These are phyloP conservation scores for Xylariomycetidae sp. DNA, from an alignment of 2,329 filamentous ascomycete species.

Conservation along the genomic window DNA sequence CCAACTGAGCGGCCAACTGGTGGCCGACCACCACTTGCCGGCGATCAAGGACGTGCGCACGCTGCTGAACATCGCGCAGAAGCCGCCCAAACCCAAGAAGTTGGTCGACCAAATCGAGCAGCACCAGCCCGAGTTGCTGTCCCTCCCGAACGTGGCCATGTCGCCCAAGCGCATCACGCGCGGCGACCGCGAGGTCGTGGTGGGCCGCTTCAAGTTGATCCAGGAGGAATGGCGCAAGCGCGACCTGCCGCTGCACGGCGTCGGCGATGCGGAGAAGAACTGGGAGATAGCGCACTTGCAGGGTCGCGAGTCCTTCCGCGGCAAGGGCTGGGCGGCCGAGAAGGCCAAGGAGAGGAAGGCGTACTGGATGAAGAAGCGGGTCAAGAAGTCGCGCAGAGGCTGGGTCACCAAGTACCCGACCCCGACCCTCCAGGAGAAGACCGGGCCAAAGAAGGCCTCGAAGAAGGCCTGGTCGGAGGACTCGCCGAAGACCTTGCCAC, in stretches of 20 bases:
- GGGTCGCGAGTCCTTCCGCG: constrained; percentile 35
- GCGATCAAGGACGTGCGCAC: constrained; percentile 47
- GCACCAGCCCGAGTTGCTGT: constrained; percentile 27
- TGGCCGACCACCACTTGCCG: constrained; percentile 64
- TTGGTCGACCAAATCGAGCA: constrained; percentile 54
- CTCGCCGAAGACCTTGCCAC: too few species aligned
- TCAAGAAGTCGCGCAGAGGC: background rate
- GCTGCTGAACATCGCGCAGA: constrained; percentile 48
- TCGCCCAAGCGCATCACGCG: constrained; percentile 58
- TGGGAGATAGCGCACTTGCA: constrained; percentile 38
- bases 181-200: constrained; percentile 63
- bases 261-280: constrained; percentile 32
- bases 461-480: background rate
- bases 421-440: too few species aligned
- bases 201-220: constrained; percentile 77
- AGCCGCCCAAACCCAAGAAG: constrained; percentile 51
- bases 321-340: constrained; percentile 5
- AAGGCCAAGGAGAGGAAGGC: background rate
- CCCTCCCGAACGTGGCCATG: constrained; percentile 64
- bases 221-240: constrained; percentile 60
- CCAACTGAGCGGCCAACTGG: constrained; percentile 70
- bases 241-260: constrained; percentile 52
- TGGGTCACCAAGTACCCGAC: background rate
- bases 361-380: background rate
- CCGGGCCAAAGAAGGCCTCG: background rate